phyloP scores from a whole-genome alignment of 345 rosid species.

The Citrus medica region DNA sequence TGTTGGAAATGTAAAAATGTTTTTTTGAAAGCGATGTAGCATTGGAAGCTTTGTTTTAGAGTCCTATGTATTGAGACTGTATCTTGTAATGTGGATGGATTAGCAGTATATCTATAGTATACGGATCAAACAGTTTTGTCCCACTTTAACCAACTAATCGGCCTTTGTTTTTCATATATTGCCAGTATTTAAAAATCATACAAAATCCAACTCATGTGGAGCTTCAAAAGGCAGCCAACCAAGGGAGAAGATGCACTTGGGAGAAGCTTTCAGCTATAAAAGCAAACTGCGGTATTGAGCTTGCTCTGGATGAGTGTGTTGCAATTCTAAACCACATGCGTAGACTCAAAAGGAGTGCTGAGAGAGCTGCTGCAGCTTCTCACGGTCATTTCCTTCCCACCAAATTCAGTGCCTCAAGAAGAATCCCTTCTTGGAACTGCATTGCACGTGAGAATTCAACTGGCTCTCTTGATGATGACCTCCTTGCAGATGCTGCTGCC shows the following conservation, averaged over 20 bases:
- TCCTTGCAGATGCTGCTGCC: constrained; percentile 39
- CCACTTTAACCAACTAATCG: neutral
- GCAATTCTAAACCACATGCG: constrained; percentile 94
- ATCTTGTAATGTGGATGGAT: neutral
- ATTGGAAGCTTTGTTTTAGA: neutral
- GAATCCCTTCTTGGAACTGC: constrained; percentile 98
- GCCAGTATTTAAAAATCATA: constrained; percentile 76
- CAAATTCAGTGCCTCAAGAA: constrained; percentile 74
- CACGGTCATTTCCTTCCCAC: constrained; percentile 58
- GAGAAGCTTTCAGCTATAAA: constrained; percentile 98
- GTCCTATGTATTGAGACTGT: neutral
- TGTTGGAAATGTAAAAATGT: neutral
- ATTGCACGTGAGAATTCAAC: constrained; percentile 94
- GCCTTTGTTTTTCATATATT: neutral
- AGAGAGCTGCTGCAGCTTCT: constrained; percentile 85
- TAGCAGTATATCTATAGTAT: neutral
- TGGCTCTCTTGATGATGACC: constrained; percentile 81
- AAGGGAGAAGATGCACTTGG: constrained; percentile 99
- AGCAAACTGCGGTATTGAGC: constrained; percentile 95
- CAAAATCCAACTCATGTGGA: constrained; percentile 77
- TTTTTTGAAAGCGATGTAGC: neutral
- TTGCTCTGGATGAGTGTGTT: constrained; percentile 98
- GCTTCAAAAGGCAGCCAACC: constrained; percentile 85
- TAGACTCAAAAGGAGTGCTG: constrained; percentile 85
- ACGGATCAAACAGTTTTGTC: neutral